These are phyloP conservation scores for Angomonas desouzai DNA, from an alignment of 208 protist genomes.

Conservation along the genomic window DNA sequence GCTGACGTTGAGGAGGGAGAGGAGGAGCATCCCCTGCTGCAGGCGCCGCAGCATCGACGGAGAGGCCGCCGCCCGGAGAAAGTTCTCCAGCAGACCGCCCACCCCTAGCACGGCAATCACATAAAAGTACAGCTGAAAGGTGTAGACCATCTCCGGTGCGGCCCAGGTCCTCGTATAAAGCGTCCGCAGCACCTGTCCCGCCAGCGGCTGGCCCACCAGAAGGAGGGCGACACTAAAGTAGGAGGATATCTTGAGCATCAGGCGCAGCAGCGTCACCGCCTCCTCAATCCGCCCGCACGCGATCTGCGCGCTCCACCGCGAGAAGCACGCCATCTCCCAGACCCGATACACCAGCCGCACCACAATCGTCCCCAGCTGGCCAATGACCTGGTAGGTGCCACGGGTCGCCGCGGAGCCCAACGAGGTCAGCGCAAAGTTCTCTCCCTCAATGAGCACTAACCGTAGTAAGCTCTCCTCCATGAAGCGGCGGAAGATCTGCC, in stretches of 20 bases:
- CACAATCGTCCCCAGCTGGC: slow-evolving; percentile 83
- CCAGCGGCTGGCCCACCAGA: slow-evolving; percentile 67
- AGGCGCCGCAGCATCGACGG: slow-evolving; percentile 31
- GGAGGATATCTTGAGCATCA: slow-evolving; percentile 74
- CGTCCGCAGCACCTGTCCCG: slow-evolving; percentile 42
- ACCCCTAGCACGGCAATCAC: slow-evolving; percentile 66
- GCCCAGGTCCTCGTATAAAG: slow-evolving; percentile 82
- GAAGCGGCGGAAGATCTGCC: slow-evolving; percentile 52
- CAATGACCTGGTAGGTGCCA: slow-evolving; percentile 83
- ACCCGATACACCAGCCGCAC: slow-evolving; percentile 86
- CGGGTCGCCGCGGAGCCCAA: slow-evolving; percentile 57
- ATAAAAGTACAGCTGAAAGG: slow-evolving; percentile 82
- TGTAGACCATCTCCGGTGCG: slow-evolving; percentile 38
- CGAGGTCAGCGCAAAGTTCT: slow-evolving; percentile 78
- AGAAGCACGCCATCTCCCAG: slow-evolving; percentile 87
- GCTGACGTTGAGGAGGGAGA: slow-evolving; percentile 47
- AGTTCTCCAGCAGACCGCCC: slow-evolving; percentile 87
- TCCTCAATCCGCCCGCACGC: slow-evolving; percentile 23
- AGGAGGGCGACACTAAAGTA: slow-evolving; percentile 64
- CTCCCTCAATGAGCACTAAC: slow-evolving; percentile 82
- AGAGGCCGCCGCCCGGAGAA: slow-evolving; percentile 59
- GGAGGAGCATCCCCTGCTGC: slow-evolving; percentile 45
- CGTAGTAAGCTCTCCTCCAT: slow-evolving; percentile 79
- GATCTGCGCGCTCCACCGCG: slow-evolving; percentile 69
- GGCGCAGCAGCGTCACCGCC: slow-evolving; percentile 43